Percentiles rank a stretch among this genome's conserved stretches.
These are phyloP conservation scores for Xylariaceae sp. DNA, from an alignment of 2,329 filamentous ascomycete genomes.

Conservation along the genomic window DNA sequence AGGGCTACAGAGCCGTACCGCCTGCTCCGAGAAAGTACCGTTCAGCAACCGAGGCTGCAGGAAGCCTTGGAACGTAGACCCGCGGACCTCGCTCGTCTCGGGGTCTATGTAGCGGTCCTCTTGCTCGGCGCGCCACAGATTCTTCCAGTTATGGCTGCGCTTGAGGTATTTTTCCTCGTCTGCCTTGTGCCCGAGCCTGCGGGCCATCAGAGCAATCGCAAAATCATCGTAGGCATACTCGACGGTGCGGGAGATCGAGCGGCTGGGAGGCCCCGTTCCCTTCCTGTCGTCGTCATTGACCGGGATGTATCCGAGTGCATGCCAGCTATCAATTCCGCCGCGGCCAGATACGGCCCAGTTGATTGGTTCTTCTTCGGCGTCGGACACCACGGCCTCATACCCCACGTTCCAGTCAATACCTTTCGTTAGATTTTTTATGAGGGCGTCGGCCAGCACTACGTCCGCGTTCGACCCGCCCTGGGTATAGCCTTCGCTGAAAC, in stretches of 20 bases:
- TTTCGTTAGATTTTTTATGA: conserved; percentile 60
- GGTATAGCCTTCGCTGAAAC: conserved; percentile 68
- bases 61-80: conserved; percentile 61
- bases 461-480: conserved; percentile 77
- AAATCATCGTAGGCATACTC: conserved; percentile 82
- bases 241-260: conserved; percentile 68
- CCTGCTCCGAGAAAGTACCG: conserved; percentile 63
- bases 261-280: conserved; percentile 61
- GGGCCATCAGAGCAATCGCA: conserved; percentile 60
- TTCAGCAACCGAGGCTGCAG: conserved; percentile 64
- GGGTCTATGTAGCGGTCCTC: conserved; percentile 31
- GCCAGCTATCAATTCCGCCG: conserved; percentile 69
- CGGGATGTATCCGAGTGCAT: conserved; percentile 66
- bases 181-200: conserved; percentile 47
- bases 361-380: conserved; percentile 63
- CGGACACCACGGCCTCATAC: conserved; percentile 68
- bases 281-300: conserved; percentile 60
- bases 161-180: conserved; percentile 59
- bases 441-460: conserved; percentile 65
- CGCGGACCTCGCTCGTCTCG: conserved; percentile 17
- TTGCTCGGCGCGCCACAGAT: conserved; percentile 54
- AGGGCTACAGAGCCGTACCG: conserved; percentile 58
- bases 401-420: conserved; percentile 66
- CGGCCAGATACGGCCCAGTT: conserved; percentile 68
- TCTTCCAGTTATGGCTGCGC: conserved; percentile 65